Base-by-base conservation (phyloP, 2,329 filamentous ascomycete genomes). In the Pseudogymnoascus sp. region DNA sequence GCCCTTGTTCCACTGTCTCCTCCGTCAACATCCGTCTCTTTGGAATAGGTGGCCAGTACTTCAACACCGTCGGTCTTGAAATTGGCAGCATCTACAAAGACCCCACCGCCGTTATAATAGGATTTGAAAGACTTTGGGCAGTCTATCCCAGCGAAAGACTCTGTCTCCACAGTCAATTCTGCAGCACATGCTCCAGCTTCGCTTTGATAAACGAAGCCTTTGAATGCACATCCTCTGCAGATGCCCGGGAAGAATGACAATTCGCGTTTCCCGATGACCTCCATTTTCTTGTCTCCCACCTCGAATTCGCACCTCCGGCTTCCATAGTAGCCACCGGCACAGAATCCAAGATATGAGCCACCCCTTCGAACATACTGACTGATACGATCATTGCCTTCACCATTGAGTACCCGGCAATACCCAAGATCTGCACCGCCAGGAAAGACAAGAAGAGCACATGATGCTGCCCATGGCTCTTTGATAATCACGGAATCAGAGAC, bases 51-150 rank as follows among this genome's bases (percentile, higher is more conserved):
- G 1, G 93, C 95, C 23, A 99, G 78, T 6, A 96, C 82, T 74
- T 97, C 86, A 0, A 97, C 85, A 1, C 88, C 89, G 66, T 81
- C 77, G 31, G 83, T 81, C 63, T 79, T 77, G 63, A 85, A 79
- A 50, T 82, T 83, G 2, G 82, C 80, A 1, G 89, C 88, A 75
- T 95, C 88, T 1, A 96, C 90, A 77, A 97, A 99, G 1, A 96
- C 86, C 3, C 95, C 93, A 0, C 95, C 95, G 0, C 95, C 95
- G 69, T 99, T 99, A 75, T 93, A 97, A 73, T 99, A 99, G 13
- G 86, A 88, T 62, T 82, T 79, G 65, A 96, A 90, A 1, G 80
- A 78, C 1, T 85, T 81, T 0, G 87, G 83, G 50, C 50, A 56
- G 1, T 88, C 73, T 3, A 77, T 76, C 0, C 79, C 81, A 44